Evolutionary conservation across 2,329 filamentous ascomycete genomes (phyloP).

Genomic region (Diaporthe helianthi): DNA sequence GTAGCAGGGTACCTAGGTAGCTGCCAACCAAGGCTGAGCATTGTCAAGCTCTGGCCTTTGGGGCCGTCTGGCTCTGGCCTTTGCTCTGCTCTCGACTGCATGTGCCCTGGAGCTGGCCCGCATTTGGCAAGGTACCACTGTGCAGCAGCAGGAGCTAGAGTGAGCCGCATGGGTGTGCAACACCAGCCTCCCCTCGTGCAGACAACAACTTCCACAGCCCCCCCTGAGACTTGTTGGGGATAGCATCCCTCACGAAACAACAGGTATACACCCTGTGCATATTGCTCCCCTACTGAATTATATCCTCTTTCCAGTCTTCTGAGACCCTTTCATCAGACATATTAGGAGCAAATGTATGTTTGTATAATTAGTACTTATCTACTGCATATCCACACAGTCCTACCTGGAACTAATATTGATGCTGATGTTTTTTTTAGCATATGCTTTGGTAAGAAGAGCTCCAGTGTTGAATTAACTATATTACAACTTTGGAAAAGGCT

Average conservation of each 20-base stretch:
- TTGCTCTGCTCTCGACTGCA: too few species aligned
- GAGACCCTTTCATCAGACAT: background rate
- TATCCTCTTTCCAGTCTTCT: background rate
- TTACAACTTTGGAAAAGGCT: background rate
- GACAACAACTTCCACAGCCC: background rate
- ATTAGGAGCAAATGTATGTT: background rate
- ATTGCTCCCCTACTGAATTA: background rate
- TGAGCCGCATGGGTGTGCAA: background rate
- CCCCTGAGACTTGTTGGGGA: background rate
- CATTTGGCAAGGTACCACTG: background rate
- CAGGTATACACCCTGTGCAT: background rate
- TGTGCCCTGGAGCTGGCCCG: background rate
- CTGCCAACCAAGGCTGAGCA: background rate
- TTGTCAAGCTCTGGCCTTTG: conserved; percentile 8
- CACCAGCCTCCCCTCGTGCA: conserved; percentile 2
- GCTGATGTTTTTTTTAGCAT: too few species aligned
- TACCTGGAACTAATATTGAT: background rate
- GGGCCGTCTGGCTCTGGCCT: background rate
- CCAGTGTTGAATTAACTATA: background rate
- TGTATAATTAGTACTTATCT: background rate
- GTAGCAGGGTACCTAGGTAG: too few species aligned
- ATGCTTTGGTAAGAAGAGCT: background rate
- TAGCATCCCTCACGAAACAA: background rate
- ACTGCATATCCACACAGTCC: background rate
- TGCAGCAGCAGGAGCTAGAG: background rate